phyloP scores from a whole-genome alignment of 352 stramenopile species.

The Phytophthora constricta region DNA sequence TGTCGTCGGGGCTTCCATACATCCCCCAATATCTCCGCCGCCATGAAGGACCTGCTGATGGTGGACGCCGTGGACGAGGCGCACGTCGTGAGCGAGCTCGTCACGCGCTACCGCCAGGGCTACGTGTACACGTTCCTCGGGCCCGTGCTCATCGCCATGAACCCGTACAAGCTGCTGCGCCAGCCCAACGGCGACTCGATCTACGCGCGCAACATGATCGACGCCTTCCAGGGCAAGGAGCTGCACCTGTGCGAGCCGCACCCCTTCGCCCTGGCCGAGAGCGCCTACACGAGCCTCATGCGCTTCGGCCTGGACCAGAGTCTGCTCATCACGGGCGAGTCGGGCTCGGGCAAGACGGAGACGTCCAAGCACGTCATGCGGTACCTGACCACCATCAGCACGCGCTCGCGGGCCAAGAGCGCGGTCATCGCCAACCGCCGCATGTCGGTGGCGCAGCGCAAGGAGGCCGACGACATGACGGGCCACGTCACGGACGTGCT shows the following conservation, averaged over 20 bases:
- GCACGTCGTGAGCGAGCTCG: conserved; percentile 80
- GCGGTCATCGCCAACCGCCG: conserved; percentile 77
- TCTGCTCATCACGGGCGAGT: conserved; percentile 87
- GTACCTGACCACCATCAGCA: conserved; percentile 91
- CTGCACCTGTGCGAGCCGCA: conserved; percentile 84
- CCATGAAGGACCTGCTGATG: conserved; percentile 81
- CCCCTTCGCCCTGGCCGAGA: conserved; percentile 87
- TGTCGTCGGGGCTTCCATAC: too few relatives aligned
- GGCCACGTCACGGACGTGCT: conserved; percentile 76
- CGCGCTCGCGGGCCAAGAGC: conserved; percentile 67
- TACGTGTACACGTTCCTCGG: conserved; percentile 94
- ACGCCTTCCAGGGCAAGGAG: conserved; percentile 82
- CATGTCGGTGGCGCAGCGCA: conserved; percentile 80
- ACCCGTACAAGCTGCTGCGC: conserved; percentile 89
- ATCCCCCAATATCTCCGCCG: conserved; percentile 2
- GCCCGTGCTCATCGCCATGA: conserved; percentile 89
- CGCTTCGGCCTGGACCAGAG: conserved; percentile 85
- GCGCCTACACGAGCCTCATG: conserved; percentile 91
- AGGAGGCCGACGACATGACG: conserved; percentile 76
- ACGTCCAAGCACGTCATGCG: conserved; percentile 97
- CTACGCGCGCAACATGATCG: conserved; percentile 81
- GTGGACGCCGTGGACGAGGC: conserved; percentile 78
- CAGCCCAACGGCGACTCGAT: conserved; percentile 75
- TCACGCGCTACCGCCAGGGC: conserved; percentile 77
- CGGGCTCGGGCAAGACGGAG: conserved; percentile 93